Conservation (phyloP, 139 green algal genomes). For the Tetradesmus obliquus region DNA sequence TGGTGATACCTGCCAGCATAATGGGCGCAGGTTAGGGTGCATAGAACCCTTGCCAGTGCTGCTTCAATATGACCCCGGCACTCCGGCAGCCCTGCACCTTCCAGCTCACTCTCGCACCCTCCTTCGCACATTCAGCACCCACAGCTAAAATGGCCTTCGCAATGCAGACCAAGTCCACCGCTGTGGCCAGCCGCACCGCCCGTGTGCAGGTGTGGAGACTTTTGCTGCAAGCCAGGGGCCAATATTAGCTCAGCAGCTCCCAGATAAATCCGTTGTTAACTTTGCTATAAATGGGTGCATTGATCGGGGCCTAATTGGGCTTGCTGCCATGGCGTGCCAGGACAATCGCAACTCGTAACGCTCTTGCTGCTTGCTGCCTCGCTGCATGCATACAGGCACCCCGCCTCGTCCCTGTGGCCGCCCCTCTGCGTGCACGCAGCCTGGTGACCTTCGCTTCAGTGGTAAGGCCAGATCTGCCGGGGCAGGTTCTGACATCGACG, state of each 20-base stretch:
- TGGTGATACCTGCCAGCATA: neutral
- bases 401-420: conserved; percentile 29
- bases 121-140: neutral
- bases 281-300: neutral
- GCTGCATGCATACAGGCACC: conserved; percentile 32
- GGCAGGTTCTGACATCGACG: neutral
- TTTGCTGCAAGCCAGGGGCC: neutral
- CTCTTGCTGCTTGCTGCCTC: conserved; percentile 13
- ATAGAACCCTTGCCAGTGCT: neutral
- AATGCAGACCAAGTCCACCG: conserved; percentile 33
- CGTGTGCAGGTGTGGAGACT: conserved; percentile 44
- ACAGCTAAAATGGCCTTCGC: conserved; percentile 42
- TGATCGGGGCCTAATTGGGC: neutral
- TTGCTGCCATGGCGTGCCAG: neutral
- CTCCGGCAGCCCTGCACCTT: neutral
- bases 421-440: conserved; percentile 40
- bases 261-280: neutral
- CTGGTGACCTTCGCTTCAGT: conserved; percentile 28
- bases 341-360: conserved; percentile 30
- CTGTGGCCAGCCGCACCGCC: conserved; percentile 30
- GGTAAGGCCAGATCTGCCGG: neutral
- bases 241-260: neutral
- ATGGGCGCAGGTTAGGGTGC: neutral
- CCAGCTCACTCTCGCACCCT: neutral
- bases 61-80: neutral